These are phyloP conservation scores for Moringa oleifera DNA, from an alignment of 345 rosid species.

Conservation along the genomic window DNA sequence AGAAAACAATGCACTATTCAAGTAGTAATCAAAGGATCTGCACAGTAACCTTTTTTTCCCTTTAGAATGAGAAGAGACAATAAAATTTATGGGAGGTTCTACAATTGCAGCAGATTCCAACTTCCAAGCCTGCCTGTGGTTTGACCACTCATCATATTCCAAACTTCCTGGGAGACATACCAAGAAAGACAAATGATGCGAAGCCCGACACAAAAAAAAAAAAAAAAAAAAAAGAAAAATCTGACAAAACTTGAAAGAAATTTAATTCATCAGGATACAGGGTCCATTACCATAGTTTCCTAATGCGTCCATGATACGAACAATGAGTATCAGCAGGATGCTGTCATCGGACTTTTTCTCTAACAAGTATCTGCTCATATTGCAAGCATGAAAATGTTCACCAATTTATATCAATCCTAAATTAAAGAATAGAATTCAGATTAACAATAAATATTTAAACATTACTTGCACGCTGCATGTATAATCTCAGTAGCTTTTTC, in stretches of 20 bases:
- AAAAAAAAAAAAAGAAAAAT: conserved; percentile 5
- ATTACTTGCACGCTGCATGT: conserved; percentile 89
- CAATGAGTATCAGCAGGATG: conserved; percentile 74
- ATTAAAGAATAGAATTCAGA: conserved; percentile 5
- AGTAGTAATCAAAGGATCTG: conserved; percentile 12
- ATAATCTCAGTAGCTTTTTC: conserved; percentile 81
- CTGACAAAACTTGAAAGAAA: conserved; percentile 1
- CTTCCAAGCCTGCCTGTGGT: conserved; percentile 99
- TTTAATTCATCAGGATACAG: conserved; percentile 20
- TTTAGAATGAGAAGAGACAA: conserved; percentile 70
- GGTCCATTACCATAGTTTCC: conserved; percentile 78
- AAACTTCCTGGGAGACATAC: conserved; percentile 54
- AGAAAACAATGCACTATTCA: conserved; percentile 6
- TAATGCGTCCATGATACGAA: conserved; percentile 92
- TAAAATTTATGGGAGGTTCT: conserved; percentile 94
- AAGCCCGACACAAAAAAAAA: conserved; percentile 1
- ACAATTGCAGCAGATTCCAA: conserved; percentile 92
- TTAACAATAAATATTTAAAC: conserved; percentile 15
- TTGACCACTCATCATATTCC: conserved; percentile 95
- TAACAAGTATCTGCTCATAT: conserved; percentile 59
- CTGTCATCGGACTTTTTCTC: conserved; percentile 98
- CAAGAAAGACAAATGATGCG: conserved; percentile 6
- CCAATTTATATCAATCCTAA: conserved; percentile 8
- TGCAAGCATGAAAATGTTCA: conserved; percentile 19
- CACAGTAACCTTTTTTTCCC: conserved; percentile 86